A percentile compares a stretch with the other conserved stretches of the same genome.
phyloP scores from a whole-genome alignment of 73 alveolate species.

The Symbiodinium pilosum region DNA sequence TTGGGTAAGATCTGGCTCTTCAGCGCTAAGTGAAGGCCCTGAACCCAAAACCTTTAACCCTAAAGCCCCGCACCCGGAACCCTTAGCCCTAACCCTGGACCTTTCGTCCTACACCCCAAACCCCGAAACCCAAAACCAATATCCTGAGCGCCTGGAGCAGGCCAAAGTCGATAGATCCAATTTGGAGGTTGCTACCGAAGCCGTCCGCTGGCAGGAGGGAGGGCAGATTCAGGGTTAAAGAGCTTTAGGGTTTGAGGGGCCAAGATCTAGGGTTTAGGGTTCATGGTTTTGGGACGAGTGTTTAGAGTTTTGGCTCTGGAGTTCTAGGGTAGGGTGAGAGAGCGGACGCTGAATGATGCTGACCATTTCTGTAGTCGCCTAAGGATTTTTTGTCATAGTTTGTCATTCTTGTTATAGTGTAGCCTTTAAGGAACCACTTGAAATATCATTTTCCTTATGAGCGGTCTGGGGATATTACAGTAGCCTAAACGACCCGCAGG shows the following conservation, averaged over 20 bases:
- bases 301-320: not conserved
- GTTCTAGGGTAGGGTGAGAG: too few species aligned
- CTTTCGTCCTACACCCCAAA: not conserved
- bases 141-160: not conserved
- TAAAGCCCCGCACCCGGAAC: not conserved
- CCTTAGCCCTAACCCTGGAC: not conserved
- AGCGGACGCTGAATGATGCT: too few species aligned
- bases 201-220: constrained; percentile 66
- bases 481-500: too few species aligned
- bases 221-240: too few species aligned
- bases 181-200: constrained; percentile 48
- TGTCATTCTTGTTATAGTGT: too few species aligned
- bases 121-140: not conserved
- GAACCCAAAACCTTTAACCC: not conserved
- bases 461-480: too few species aligned
- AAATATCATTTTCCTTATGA: too few species aligned
- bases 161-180: constrained; percentile 55
- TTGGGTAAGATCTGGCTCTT: too few species aligned
- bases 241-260: not conserved
- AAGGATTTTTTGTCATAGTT: too few species aligned
- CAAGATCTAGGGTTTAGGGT: not conserved
- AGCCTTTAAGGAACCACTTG: too few species aligned
- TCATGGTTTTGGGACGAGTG: not conserved
- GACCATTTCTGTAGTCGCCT: too few species aligned
- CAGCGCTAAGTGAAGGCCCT: too few species aligned